These are phyloP conservation scores for Eimeria tenella DNA, from an alignment of 169 alveolate species.

Conservation along the genomic window DNA sequence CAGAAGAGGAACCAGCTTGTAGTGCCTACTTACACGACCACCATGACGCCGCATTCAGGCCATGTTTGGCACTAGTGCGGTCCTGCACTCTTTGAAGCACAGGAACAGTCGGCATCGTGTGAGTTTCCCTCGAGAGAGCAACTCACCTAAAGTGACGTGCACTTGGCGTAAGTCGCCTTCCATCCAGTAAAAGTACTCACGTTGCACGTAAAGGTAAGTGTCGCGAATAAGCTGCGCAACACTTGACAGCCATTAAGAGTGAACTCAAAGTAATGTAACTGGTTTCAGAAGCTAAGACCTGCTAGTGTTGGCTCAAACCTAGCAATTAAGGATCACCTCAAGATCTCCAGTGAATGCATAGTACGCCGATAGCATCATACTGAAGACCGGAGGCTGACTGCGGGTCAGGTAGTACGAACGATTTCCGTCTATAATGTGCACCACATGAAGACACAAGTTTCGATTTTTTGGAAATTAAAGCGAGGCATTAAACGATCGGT, in stretches of 20 bases:
- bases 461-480: too few relatives aligned
- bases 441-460: background rate
- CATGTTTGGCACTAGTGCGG: too few relatives aligned
- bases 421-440: conserved; percentile 72
- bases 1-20: too few relatives aligned
- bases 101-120: too few relatives aligned
- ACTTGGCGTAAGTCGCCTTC: conserved; percentile 9
- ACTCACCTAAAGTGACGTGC: conserved; percentile 20
- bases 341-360: conserved; percentile 66
- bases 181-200: conserved; percentile 11
- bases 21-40: too few relatives aligned
- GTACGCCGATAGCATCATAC: conserved; percentile 74
- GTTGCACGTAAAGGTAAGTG: conserved; percentile 34
- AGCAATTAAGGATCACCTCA: conserved; percentile 11
- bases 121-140: background rate
- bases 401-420: conserved; percentile 80
- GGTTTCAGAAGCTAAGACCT: too few relatives aligned
- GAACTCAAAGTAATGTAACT: too few relatives aligned
- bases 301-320: too few relatives aligned
- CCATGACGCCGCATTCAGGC: too few relatives aligned
- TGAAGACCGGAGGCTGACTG: conserved; percentile 80
- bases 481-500: too few relatives aligned
- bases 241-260: background rate
- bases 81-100: too few relatives aligned
- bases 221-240: conserved; percentile 38